phyloP scores from a whole-genome alignment of 1,284 basidiomycete genomes.

The Rhodotorula sp. region DNA sequence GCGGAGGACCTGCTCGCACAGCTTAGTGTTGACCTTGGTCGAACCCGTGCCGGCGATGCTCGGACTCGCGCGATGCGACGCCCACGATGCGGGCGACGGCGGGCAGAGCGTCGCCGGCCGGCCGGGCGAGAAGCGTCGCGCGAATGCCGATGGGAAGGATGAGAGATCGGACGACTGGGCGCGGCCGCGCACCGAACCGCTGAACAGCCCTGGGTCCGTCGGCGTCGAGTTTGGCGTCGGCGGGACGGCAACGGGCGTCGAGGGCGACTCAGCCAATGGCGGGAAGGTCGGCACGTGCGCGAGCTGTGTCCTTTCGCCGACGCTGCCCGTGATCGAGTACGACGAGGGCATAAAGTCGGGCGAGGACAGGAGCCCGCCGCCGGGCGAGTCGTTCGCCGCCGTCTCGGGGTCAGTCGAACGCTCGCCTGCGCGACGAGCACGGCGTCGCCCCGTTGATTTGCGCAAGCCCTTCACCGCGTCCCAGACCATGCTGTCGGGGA shows the following conservation, averaged over 20 bases:
- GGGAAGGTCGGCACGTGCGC: conserved; percentile 24
- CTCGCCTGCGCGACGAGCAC: conserved; percentile 9
- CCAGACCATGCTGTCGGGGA: conserved; percentile 81
- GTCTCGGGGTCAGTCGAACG: conserved; percentile 32
- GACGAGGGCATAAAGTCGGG: conserved; percentile 38
- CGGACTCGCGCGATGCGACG: conserved; percentile 1
- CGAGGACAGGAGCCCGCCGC: conserved; percentile 25
- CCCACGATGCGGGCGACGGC: neutral
- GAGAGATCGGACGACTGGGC: conserved; percentile 23
- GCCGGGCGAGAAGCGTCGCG: conserved; percentile 46
- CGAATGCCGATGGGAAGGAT: conserved; percentile 13
- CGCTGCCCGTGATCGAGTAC: conserved; percentile 34
- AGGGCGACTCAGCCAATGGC: neutral
- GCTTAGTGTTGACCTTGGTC: conserved; percentile 84
- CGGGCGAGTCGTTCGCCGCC: conserved; percentile 18
- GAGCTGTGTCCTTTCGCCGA: conserved; percentile 25
- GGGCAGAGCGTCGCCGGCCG: conserved; percentile 42
- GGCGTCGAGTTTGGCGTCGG: conserved; percentile 42
- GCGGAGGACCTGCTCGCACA: conserved; percentile 91
- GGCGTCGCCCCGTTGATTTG: conserved; percentile 16
- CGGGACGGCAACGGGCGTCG: conserved; percentile 6
- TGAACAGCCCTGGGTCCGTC: conserved; percentile 19
- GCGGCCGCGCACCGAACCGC: conserved; percentile 12
- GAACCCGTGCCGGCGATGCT: conserved; percentile 69
- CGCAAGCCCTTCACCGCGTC: conserved; percentile 44